Evolutionary conservation across 2,329 filamentous ascomycete genomes (phyloP).

Genomic region (Arthrobotrys iridis): DNA sequence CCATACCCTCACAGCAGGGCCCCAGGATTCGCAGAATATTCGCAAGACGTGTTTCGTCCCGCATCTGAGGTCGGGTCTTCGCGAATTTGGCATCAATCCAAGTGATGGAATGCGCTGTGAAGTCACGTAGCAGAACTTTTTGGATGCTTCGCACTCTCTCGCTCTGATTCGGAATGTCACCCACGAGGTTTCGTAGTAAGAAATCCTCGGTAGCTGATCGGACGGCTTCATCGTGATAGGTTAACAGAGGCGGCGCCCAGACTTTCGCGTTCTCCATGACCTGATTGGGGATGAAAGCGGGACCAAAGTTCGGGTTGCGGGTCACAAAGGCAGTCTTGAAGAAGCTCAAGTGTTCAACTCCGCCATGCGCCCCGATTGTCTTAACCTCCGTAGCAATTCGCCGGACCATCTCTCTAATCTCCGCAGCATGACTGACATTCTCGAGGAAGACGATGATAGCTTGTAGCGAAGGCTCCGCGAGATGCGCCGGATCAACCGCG

Average conservation of each 20-base stretch:
- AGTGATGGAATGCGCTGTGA: constrained; percentile 20
- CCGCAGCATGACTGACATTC: constrained; percentile 59
- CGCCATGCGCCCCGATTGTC: constrained; percentile 65
- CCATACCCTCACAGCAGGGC: constrained; percentile 35
- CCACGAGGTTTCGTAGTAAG: constrained; percentile 31
- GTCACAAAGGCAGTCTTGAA: constrained; percentile 60
- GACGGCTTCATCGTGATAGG: constrained; percentile 65
- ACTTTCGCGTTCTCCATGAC: constrained; percentile 60
- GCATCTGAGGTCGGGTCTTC: constrained; percentile 40
- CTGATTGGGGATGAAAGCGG: constrained; percentile 35
- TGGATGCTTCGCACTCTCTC: constrained; percentile 47
- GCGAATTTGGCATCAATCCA: constrained; percentile 52
- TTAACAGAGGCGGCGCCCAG: constrained; percentile 67
- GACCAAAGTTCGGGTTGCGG: constrained; percentile 40
- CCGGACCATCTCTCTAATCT: constrained; percentile 58
- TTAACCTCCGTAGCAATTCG: constrained; percentile 64
- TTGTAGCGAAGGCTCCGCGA: constrained; percentile 64
- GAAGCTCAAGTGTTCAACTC: constrained; percentile 65
- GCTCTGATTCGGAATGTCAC: constrained; percentile 42
- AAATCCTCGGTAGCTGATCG: constrained; percentile 64
- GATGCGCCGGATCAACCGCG: constrained; percentile 58
- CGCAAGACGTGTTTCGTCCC: constrained; percentile 43
- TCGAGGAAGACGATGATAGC: constrained; percentile 62
- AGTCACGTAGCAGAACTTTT: constrained; percentile 34
- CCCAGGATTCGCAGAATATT: constrained; percentile 44